These are phyloP conservation scores for Sporisorium exsertum DNA, from an alignment of 1,284 basidiomycete genomes.

Conservation along the genomic window DNA sequence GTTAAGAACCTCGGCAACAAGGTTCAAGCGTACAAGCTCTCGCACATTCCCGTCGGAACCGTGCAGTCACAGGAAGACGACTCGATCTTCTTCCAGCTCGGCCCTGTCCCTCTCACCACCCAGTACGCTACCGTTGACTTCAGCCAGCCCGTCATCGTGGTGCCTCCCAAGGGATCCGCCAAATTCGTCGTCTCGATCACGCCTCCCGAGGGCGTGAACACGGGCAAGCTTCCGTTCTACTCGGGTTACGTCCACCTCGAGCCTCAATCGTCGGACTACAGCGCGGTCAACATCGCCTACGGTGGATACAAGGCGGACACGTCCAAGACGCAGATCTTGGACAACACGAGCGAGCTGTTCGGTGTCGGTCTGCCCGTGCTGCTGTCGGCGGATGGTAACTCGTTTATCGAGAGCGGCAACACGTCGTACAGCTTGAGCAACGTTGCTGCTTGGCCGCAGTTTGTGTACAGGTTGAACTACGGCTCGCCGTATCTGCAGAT, in stretches of 20 bases:
- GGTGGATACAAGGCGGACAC: slow-evolving; percentile 45
- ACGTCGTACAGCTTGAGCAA: slow-evolving; percentile 40
- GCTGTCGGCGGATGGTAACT: slow-evolving; percentile 20
- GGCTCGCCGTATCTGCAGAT: slow-evolving; percentile 47
- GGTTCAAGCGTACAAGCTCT: slow-evolving; percentile 53
- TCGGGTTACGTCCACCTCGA: slow-evolving; percentile 75
- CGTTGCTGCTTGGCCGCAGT: slow-evolving; percentile 31
- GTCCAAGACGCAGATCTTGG: slow-evolving; percentile 41
- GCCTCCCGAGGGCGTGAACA: slow-evolving; percentile 72
- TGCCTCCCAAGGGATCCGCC: slow-evolving; percentile 68
- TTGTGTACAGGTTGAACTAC: slow-evolving; percentile 49
- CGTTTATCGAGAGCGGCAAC: slow-evolving; percentile 36
- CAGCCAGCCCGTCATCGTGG: slow-evolving; percentile 67
- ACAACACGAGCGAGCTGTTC: slow-evolving; percentile 50
- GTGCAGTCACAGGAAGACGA: slow-evolving; percentile 66
- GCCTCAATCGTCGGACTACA: slow-evolving; percentile 27
- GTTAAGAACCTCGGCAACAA: slow-evolving; percentile 58
- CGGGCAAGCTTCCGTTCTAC: slow-evolving; percentile 74
- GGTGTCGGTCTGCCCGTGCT: slow-evolving; percentile 50
- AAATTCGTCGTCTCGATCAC: slow-evolving; percentile 69
- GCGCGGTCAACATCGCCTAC: slow-evolving; percentile 50
- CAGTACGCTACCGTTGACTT: slow-evolving; percentile 72
- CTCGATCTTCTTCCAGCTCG: slow-evolving; percentile 63
- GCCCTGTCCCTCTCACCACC: slow-evolving; percentile 73
- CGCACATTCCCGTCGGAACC: slow-evolving; percentile 59